Conservation (phyloP, 1,284 basidiomycete species). For the Termitomyces sp. region DNA sequence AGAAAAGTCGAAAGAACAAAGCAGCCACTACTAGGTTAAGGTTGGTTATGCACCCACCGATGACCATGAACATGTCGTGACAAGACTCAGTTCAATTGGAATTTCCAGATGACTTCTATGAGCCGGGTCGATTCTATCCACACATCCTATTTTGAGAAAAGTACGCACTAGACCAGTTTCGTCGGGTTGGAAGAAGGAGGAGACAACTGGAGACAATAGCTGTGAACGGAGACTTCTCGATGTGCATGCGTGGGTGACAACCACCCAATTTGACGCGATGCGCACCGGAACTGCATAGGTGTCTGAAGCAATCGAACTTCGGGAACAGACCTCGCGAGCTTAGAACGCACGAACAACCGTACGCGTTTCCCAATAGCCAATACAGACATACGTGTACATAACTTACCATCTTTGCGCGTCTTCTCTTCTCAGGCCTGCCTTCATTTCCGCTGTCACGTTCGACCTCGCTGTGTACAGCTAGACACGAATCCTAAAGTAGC, state of each 20-base stretch:
- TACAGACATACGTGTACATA: background rate
- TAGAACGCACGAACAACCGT: background rate
- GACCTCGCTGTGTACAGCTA: background rate
- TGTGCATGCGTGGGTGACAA: background rate
- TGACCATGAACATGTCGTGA: background rate
- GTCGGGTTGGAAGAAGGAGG: background rate
- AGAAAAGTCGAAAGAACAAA: constrained; percentile 3
- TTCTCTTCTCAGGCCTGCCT: constrained; percentile 6
- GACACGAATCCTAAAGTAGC: constrained; percentile 1
- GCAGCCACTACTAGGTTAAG: background rate
- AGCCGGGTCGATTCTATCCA: background rate
- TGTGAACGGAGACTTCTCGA: background rate
- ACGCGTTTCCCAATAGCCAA: background rate
- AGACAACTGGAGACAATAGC: background rate
- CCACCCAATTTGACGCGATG: background rate
- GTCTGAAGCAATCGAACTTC: background rate
- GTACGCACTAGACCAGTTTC: background rate
- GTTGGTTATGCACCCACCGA: background rate
- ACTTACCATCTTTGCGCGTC: background rate
- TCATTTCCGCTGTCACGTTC: constrained; percentile 1
- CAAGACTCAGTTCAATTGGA: background rate
- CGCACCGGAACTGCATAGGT: background rate
- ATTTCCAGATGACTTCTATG: background rate
- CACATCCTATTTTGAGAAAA: background rate
- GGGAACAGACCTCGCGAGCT: background rate